Base-by-base conservation (phyloP, 1,284 basidiomycete species). In the Mycosarcoma maydis region DNA sequence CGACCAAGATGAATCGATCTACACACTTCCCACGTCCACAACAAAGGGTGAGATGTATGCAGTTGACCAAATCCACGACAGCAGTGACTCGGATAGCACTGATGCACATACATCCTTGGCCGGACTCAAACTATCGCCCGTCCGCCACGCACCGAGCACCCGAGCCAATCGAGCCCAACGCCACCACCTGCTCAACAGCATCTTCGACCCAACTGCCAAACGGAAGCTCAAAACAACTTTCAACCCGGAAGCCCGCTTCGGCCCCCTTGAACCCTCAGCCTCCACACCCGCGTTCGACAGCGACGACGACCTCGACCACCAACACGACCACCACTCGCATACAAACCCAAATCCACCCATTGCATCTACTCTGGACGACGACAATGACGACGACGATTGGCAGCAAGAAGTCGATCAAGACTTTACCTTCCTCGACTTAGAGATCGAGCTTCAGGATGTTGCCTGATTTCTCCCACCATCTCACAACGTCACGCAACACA, bases 381-480 rank as follows among this genome's bases (percentile, higher is more conserved):
- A n/a, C 27, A 27, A 26, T 20, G 57, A 56, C 24, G 57, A 56
- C 48, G 57, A 67, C 45, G 64, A 68, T 30, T 68, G 65, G 65
- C 52, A 54, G 7, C 49, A 68, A 29, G 65, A 53, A 20, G 58
- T 68, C 37, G 65, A 68, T 16, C 27, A 61, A 22, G 58, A 61
- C 30, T 68, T 56, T 17, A 67, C 65, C 20, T 68, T 68, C n/a
- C 38, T 57, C 46, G 65, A 68, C 40, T 43, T 45, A 20, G 65
- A 68, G 33, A 68, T 68, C 30, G 53, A 68, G 30, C 54, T 68
- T 14, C n/a, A 41, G 10, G 65, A 68, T 32, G 40, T 68, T 11
- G 58, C 54, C 4, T 68, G 24, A 39, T 7, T 38, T 7, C 8
- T 23, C 16, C 16, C 16, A 34, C 23, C 19, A 24, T 26, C 16